Percentiles rank a stretch among this genome's conserved stretches.
Conservation (phyloP, 139 green algal species). For the Yamagishiella unicocca region DNA sequence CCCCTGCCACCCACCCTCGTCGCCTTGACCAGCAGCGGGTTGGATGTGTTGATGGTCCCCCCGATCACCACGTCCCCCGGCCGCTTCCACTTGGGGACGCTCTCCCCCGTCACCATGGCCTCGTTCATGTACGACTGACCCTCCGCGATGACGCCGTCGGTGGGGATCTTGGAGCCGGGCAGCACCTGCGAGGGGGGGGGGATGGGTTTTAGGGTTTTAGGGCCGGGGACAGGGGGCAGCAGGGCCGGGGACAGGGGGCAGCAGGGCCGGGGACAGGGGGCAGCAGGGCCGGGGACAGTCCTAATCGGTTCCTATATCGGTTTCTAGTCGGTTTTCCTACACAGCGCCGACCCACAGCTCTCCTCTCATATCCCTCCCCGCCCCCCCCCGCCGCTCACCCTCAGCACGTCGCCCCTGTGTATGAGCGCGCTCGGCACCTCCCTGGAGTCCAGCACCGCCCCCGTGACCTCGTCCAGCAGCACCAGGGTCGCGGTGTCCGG, state of each 20-base stretch:
- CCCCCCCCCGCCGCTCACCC: conserved; percentile 65
- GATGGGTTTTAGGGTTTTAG: no score
- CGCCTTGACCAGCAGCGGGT: conserved; percentile 69
- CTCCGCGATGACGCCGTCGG: conserved; percentile 88
- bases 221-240: no score
- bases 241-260: no score
- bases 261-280: no score
- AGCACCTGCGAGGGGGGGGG: conserved; percentile 70
- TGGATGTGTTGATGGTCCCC: conserved; percentile 91
- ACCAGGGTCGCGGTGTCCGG: conserved; percentile 84
- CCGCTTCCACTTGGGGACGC: conserved; percentile 65
- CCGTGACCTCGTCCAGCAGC: conserved; percentile 67
- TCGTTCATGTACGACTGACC: conserved; percentile 94
- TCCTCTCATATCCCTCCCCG: not conserved
- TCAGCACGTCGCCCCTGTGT: conserved; percentile 90
- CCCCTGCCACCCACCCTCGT: conserved; percentile 69
- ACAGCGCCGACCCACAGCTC: not conserved
- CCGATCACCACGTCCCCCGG: conserved; percentile 83
- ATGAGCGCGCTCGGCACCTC: conserved; percentile 86
- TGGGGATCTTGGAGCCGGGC: conserved; percentile 86
- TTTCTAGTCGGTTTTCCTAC: no score
- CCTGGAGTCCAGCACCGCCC: conserved; percentile 67
- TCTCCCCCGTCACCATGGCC: conserved; percentile 97
- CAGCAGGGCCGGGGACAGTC: no score
- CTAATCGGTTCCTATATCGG: no score